Evolutionary conservation across 2,329 filamentous ascomycete genomes (phyloP).

Genomic region (Penicillium sp.): DNA sequence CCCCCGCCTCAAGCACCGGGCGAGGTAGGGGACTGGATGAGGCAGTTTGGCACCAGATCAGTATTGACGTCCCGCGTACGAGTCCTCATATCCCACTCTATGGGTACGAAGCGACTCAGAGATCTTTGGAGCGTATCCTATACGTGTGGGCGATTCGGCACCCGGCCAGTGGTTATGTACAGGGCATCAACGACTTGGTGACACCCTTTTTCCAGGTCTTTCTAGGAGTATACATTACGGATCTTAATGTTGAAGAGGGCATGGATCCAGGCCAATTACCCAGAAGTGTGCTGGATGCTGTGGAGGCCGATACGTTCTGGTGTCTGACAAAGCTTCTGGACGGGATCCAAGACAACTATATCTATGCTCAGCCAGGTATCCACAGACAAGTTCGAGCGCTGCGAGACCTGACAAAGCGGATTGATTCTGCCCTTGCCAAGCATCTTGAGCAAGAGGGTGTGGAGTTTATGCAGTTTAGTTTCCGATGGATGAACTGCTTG

Average conservation of each 20-base stretch:
- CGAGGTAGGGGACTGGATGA: slow-evolving; percentile 81
- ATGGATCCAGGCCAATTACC: slow-evolving; percentile 97
- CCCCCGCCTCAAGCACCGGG: slow-evolving; percentile 46
- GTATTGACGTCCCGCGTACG: slow-evolving; percentile 93
- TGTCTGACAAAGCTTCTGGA: slow-evolving; percentile 97
- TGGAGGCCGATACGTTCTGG: slow-evolving; percentile 98
- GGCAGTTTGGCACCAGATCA: slow-evolving; percentile 99
- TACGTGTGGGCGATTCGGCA: slow-evolving; percentile 98
- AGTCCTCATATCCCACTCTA: slow-evolving; percentile 96
- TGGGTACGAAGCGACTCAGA: slow-evolving; percentile 91
- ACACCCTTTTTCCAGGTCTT: slow-evolving; percentile 99
- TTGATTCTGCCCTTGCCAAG: slow-evolving; percentile 78
- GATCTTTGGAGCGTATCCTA: slow-evolving; percentile 88
- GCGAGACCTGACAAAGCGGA: slow-evolving; percentile 84
- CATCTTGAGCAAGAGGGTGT: slow-evolving; percentile 89
- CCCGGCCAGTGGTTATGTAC: slow-evolving; percentile 94
- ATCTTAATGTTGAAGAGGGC: slow-evolving; percentile 83
- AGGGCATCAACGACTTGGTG: slow-evolving; percentile 97
- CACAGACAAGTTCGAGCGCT: slow-evolving; percentile 88
- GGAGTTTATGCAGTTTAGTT: slow-evolving; percentile 99
- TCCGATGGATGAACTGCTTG: slow-evolving; percentile 99
- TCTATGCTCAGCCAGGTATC: slow-evolving; percentile 94
- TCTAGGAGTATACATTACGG: slow-evolving; percentile 89
- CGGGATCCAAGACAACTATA: slow-evolving; percentile 98
- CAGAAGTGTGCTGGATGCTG: slow-evolving; percentile 85